phyloP scores from a whole-genome alignment of 768 basidiomycete species.

The Gloeophyllum trabeum region DNA sequence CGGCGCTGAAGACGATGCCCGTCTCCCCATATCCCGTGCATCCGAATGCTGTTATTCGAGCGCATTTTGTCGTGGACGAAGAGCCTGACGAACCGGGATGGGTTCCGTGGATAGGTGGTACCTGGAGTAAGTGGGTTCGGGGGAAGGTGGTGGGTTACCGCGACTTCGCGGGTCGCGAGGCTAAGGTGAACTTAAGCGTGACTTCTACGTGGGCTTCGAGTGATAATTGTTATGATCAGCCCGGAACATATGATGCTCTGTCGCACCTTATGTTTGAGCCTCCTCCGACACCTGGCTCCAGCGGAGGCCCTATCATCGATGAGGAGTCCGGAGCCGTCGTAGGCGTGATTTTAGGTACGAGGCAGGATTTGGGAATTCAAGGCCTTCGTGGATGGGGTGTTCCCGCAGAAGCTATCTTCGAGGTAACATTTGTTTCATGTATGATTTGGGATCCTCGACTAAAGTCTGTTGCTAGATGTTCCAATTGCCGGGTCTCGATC shows the following conservation, averaged over 20 bases:
- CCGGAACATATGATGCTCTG: conserved; percentile 60
- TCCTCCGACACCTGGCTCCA: conserved; percentile 51
- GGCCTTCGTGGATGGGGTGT: conserved; percentile 51
- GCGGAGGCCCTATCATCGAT: conserved; percentile 60
- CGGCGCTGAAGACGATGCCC: conserved; percentile 33
- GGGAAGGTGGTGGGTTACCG: conserved; percentile 46
- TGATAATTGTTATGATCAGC: conserved; percentile 25
- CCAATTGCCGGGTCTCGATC: conserved; percentile 32
- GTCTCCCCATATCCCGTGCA: conserved; percentile 53
- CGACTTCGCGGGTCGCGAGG: conserved; percentile 46
- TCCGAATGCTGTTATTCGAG: conserved; percentile 30
- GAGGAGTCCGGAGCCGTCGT: conserved; percentile 50
- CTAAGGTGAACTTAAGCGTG: conserved; percentile 24
- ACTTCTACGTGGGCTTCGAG: not conserved
- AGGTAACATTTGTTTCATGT: conserved; percentile 26
- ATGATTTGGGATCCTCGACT: not conserved
- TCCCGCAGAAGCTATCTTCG: conserved; percentile 50
- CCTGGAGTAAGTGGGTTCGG: conserved; percentile 40
- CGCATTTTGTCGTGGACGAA: conserved; percentile 41
- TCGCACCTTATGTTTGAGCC: conserved; percentile 43
- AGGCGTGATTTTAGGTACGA: conserved; percentile 50
- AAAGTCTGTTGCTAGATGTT: conserved; percentile 33
- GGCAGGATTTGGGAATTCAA: conserved; percentile 43
- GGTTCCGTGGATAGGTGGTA: conserved; percentile 40
- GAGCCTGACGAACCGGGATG: conserved; percentile 28